Evolutionary conservation across 1,139 yeast species (phyloP), one percentile per base, ranked within the genome.

Genomic region (Yamadazyma diospyri): DNA sequence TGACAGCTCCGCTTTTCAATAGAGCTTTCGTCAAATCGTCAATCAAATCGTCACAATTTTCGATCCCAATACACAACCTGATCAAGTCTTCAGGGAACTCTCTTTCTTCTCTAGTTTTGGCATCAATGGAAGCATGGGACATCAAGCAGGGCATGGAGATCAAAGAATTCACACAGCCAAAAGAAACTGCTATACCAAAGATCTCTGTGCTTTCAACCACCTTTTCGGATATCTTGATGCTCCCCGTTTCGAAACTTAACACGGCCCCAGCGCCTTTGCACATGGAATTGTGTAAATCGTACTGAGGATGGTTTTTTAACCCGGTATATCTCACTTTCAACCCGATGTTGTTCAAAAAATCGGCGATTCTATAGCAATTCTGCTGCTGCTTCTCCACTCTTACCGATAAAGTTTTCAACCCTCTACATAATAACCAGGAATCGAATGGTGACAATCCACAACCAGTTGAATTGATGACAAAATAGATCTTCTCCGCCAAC

Each of bases 81-180:
- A 88, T 79, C 51, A 88, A 68, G 56, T 89, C 97, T 58, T 88
- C 96, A 2, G 97, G 96, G 61, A 88, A 80, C 25, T 81, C 87
- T 53, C 97, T 75, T 57, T 84, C 95, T 39, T 81, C 80, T 55
- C 96, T 75, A 6, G 88, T 81, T 50, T 84, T 78, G 23, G 88
- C 82, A 51, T 87, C 96, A 43, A 89, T 88, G 5, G 95, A 81
- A n/a, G 97, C 97, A 54, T 88, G 97, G 2, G 95, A 85, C 97
- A 88, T 88, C 57, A 78, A 78, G 59, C 96, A 86, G 9, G 97
- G 97, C 82, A 88, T 76, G 29, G 94, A 83, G 38, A 89, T 86
- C 50, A 89, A 69, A 13, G 95, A 85, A 61, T 87, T 86, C 37
- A 89, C 96, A 57, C 95, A 84, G 13, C 97, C 97, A 60, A 89